Base-by-base conservation (phyloP, 805 yeast species). In the Jamesozyma gamospora region DNA sequence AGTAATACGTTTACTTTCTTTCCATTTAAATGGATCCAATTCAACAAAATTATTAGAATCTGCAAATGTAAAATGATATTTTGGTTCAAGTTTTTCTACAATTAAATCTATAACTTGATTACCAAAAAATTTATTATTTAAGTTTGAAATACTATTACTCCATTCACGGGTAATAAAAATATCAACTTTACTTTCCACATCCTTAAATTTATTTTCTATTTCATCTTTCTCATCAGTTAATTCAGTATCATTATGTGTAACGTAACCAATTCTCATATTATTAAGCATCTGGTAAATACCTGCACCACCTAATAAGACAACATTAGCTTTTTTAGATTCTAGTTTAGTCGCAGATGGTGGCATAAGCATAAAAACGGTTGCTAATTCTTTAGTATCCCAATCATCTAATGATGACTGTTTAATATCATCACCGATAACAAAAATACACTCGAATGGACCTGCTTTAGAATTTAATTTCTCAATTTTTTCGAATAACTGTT, bases 371-470 rank as follows among this genome's bases (percentile, higher is more conserved):
- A 44, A 40, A 12, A 50, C 21, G 9, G 42, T 37, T 4, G 56
- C 47, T 2, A 50, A 25, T 0, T 53, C 61, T 3, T 46, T 40
- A 3, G 51, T 42, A 6, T 51, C 44, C 0, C 36, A 24, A 0
- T 57, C 41, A 1, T 36, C 19, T 1, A 47, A 4, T 12, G 34
- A 21, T 3, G 26, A 24, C 7, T 34, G 29, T 1, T 14, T 34
- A 1, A 66, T 54, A 46, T 73, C 73, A 15, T 84, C 83, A 6
- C n/a, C 12, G 14, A 79, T 48, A 4, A 79, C 50, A 1, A 80
- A 30, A 0, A 72, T 70, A 2, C 71, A 63, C 34, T 71, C 79
- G 50, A 81, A 81, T 0, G 86, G 86, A 0, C 87, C 87, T 33
- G 76, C 77, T 48, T 75, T 79, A 17, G 52, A 42, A 48, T 77